Percentiles rank a stretch among this genome's conserved stretches.
Evolutionary conservation across 2,329 filamentous ascomycete species (phyloP).

Genomic region (Purpureocillium lavendulum): DNA sequence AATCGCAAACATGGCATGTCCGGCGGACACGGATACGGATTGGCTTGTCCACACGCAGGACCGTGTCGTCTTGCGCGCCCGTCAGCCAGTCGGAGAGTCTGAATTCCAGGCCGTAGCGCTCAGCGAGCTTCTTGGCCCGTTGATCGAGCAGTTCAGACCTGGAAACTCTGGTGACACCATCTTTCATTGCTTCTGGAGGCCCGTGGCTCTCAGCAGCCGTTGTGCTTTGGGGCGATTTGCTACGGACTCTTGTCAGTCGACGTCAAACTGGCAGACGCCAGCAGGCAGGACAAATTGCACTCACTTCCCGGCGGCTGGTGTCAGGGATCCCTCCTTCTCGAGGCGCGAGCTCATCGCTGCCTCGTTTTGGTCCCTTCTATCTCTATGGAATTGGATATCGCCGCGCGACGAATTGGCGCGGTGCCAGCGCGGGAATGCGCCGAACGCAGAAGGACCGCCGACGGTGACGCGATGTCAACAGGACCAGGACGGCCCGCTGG

Average conservation of each 20-base stretch:
- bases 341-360: no score
- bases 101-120: slow-evolving; percentile 48
- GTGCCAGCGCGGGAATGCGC: no score
- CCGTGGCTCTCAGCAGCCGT: slow-evolving; percentile 10
- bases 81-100: slow-evolving; percentile 44
- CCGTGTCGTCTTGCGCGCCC: slow-evolving; percentile 40
- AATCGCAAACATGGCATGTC: slow-evolving; percentile 73
- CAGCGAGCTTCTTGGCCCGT: slow-evolving; percentile 45
- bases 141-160: slow-evolving; percentile 46
- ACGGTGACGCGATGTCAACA: no score
- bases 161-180: slow-evolving; percentile 31
- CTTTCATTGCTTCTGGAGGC: neutral
- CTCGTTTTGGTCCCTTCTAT: no score
- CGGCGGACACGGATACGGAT: slow-evolving; percentile 72
- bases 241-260: neutral
- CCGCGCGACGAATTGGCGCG: no score
- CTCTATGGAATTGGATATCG: no score
- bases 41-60: slow-evolving; percentile 62
- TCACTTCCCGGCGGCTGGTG: no score
- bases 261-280: no score
- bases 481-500: no score
- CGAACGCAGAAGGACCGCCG: no score
- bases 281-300: no score
- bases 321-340: no score
- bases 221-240: neutral